Percentiles rank a stretch among this genome's conserved stretches.
phyloP scores from a whole-genome alignment of 257 asterid genomes.

The Dorcoceras hygrometricum region DNA sequence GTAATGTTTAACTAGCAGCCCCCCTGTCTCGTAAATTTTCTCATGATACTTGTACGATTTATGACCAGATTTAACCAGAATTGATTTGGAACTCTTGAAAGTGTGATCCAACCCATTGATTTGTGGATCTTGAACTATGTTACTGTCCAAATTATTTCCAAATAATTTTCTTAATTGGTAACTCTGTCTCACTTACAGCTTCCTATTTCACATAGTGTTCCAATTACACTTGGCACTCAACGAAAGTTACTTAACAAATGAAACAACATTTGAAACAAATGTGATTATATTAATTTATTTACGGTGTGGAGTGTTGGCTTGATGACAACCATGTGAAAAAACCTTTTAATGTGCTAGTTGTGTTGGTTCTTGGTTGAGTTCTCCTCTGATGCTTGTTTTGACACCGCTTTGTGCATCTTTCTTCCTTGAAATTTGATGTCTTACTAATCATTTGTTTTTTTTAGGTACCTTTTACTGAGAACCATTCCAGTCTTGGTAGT shows the following conservation, averaged over 20 bases:
- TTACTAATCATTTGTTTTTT: background rate
- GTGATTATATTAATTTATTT: too few species aligned
- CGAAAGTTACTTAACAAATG: too few species aligned
- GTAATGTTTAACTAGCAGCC: background rate
- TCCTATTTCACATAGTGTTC: background rate
- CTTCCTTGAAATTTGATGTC: background rate
- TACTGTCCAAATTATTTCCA: background rate
- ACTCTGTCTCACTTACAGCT: background rate
- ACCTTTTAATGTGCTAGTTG: background rate
- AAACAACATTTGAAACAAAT: background rate
- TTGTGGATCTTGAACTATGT: background rate
- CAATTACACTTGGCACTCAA: background rate
- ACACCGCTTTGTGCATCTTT: background rate
- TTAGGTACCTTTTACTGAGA: slow-evolving; percentile 71
- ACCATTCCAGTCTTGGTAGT: slow-evolving; percentile 70
- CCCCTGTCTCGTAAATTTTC: background rate
- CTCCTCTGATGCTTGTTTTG: background rate
- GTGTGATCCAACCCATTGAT: background rate
- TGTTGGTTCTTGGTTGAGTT: background rate
- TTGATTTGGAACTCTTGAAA: background rate
- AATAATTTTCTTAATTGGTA: background rate
- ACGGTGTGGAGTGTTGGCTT: background rate
- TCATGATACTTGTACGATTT: background rate
- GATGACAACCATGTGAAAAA: background rate
- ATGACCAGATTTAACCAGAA: background rate